A percentile compares a stretch with the other conserved stretches of the same genome.
Conservation (phyloP, 164 flowering plant species). For the Annona cherimola region DNA sequence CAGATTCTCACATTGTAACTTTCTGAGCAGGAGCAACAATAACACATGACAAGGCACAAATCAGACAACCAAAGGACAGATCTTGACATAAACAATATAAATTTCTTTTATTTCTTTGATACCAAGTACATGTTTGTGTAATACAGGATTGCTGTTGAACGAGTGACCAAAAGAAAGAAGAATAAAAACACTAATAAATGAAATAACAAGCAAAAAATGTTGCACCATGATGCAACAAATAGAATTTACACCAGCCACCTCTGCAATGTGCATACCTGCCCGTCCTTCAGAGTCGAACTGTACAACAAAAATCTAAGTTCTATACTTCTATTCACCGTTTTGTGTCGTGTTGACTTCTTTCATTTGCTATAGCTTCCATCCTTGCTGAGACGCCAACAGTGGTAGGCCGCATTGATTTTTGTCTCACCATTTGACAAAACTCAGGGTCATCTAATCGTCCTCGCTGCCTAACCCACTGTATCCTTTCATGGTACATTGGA, state of each 20-base stretch:
- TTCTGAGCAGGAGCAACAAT: too few relatives aligned
- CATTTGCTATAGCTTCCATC: slow-evolving; percentile 30
- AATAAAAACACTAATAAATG: background rate
- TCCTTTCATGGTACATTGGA: slow-evolving; percentile 78
- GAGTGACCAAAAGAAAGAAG: background rate
- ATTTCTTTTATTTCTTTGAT: background rate
- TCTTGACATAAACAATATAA: too few relatives aligned
- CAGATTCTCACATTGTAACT: too few relatives aligned
- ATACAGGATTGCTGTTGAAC: background rate
- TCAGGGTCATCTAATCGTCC: slow-evolving; percentile 58
- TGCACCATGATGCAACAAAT: background rate
- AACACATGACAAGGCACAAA: too few relatives aligned
- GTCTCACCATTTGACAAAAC: slow-evolving; percentile 48
- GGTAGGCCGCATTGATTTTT: slow-evolving; percentile 50
- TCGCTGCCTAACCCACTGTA: slow-evolving; percentile 71
- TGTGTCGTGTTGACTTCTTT: slow-evolving; percentile 8
- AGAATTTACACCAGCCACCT: background rate
- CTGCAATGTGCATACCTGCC: too few relatives aligned
- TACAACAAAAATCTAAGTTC: background rate
- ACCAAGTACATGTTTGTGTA: too few relatives aligned
- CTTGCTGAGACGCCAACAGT: slow-evolving; percentile 75
- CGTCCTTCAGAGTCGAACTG: background rate
- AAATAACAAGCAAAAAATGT: background rate
- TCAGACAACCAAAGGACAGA: background rate
- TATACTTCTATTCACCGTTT: background rate